Base-by-base conservation (phyloP, 331 rosid genomes). In the Pyracantha coccinea region DNA sequence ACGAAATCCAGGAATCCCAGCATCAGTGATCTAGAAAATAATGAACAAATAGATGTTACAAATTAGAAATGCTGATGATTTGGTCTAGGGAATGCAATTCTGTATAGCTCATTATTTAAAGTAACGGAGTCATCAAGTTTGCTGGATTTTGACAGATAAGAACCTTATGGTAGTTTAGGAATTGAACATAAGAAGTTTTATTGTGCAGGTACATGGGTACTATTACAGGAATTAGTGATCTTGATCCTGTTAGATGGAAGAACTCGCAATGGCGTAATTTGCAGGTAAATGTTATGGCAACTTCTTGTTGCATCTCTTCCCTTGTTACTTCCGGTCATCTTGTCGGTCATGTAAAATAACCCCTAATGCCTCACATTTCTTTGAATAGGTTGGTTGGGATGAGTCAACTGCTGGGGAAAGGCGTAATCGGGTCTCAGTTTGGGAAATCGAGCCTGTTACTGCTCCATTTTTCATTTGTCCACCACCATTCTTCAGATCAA, bases 361-460 rank as follows among this genome's bases (percentile, higher is more conserved):
- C 7, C 2, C 19, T 19, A 45, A 61, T 53, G 7, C 63, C 24
- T 57, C 8, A 7, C 38, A 61, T 52, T 16, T 77, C 33, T 72
- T 54, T 82, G 35, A 55, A 38, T 81, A 94, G 99, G 97, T 94
- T 69, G 99, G 99, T 64, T 94, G 99, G 99, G 99, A 94, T 78
- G 99, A 94, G 84, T 90, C 99, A 60, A 89, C 92, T 45, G 91
- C 96, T 25, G 99, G 99, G 77, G 99, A 94, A 84, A 83, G 96
- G 81, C 89, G 91, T 31, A 85, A 86, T 75, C 80, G 97, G 81
- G 99, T 94, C 60, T 94, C 99, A 21, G 71, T 94, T 32, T 94
- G 99, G 99, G 99, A 94, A 84, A 90, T 94, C 19, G 99, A 94
- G 85, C 99, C 99, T 0, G 99, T 92, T 65, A 92, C 94, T 69